Base-by-base conservation (phyloP, 164 flowering plant species). In the Hamamelis virginiana region DNA sequence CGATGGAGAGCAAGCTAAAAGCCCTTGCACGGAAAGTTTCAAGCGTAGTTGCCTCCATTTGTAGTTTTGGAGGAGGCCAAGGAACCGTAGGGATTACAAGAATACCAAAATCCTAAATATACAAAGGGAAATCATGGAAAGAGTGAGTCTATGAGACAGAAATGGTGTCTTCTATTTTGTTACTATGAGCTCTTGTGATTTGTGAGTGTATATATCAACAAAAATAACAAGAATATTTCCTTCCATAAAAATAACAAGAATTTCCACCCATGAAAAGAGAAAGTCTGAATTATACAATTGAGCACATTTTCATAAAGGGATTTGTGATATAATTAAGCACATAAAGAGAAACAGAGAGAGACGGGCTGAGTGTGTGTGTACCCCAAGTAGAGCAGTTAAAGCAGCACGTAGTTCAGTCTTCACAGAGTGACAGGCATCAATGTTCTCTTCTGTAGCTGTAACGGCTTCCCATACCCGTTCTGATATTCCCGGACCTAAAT, bases 61-160 rank as follows among this genome's bases (percentile, higher is more conserved):
- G 84, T 41, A 90, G 83, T 77, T 88, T 86, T 43, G 95, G 94
- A 46, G 97, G 97, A 68, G 91, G 88, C 15, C 92, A 95, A 28
- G 98, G 95, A 75, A 89, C 90, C 8, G 95, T 89, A 8, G 98
- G 98, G 67, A 94, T 75, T 15, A 78, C 92, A 12, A 94, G 88
- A 64, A 94, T 70, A 52, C 91, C 89, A 73, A 13, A 69, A 57
- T 87, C 98, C 98, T 94, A 64, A 47, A 55, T 47, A 15, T 47
- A 56, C 50, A 46, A 27, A 19, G 33, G 25, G 25, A 62, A 41
- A 5, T 19, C 38, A 38, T 16, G 38, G 8, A n/a, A 28, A 33
- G 8, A 1, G 65, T 19, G 51, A 45, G 21, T 41, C 22, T 10
- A 23, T 62, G n/a, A 33, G n/a, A 38, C 19, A 11, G n/a, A n/a